Evolutionary conservation across 345 rosid species (phyloP), one percentile per base, ranked within the genome.

Genomic region (Pelargonium nanum): DNA sequence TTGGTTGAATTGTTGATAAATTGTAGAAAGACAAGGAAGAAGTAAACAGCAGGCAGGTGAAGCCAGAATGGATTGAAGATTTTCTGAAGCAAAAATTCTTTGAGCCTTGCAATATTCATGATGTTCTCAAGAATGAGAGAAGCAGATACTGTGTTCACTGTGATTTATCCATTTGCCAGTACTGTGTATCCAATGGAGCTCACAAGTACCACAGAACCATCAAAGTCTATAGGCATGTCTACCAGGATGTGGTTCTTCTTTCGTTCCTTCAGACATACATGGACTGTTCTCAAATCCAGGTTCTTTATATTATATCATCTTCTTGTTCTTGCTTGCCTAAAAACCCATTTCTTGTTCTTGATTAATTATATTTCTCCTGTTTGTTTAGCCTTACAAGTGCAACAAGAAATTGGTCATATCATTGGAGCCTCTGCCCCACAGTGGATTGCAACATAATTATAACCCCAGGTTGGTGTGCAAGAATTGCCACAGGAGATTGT

Each of bases 201-300:
- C 83, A 79, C 40, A 65, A 76, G 22, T 59, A 65, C 19, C 83
- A 79, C 75, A 73, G 68, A 58, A 66, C 73, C n/a, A 74, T 79
- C 23, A 75, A 79, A 61, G 66, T 79, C 54, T 79, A 73, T 26
- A 68, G 83, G 23, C 83, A 75, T 73, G 74, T 76, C 23, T 79
- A 73, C 57, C 76, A 71, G 68, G 80, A 76, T 59, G 78, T 76
- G 45, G 78, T 79, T 1, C 68, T 76, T 19, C 76, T 73, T 28
- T 24, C n/a, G 44, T 53, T 74, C 22, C 62, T 79, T 53, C 77
- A 70, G 7, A 76, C 68, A 61, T 57, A 70, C 50, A 53, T 79
- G 3, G 78, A 79, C 22, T 79, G 83, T 57, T 65, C 74, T 26
- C 54, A 65, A 7, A 76, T 76, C 62, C 83, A 78, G 78, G 81